Evolutionary conservation across 2,329 filamentous ascomycete genomes (phyloP).

Genomic region (Trichophyton rubrum): DNA sequence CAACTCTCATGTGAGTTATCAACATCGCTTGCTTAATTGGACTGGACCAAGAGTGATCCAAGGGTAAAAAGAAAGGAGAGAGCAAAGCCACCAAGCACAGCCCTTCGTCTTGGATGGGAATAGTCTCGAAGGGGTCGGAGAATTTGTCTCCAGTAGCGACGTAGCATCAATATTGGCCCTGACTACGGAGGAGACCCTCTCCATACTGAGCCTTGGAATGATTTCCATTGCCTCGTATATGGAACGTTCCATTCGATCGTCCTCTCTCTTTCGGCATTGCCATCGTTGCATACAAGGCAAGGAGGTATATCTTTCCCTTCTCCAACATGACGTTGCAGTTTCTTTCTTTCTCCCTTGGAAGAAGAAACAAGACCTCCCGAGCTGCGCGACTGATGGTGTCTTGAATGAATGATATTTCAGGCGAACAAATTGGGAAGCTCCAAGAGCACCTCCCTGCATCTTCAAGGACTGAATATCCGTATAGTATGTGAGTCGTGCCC

Average conservation of each 20-base stretch:
- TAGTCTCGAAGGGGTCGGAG: neutral
- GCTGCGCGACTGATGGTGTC: neutral
- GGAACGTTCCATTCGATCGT: neutral
- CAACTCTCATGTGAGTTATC: neutral
- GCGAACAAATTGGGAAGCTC: constrained; percentile 2
- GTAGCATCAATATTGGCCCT: neutral
- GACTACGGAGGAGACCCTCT: neutral
- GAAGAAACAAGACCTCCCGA: neutral
- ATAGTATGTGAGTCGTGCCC: neutral
- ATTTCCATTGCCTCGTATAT: neutral
- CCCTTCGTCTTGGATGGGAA: neutral
- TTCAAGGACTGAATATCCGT: neutral
- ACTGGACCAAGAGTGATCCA: neutral
- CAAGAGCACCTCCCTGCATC: neutral
- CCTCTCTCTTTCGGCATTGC: neutral
- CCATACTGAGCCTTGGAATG: neutral
- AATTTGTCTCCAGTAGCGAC: neutral
- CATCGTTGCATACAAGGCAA: neutral
- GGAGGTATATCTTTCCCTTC: too few species aligned
- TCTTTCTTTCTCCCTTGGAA: neutral
- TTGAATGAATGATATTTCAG: neutral
- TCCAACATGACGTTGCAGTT: neutral
- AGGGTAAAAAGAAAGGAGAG: neutral
- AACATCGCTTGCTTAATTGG: neutral
- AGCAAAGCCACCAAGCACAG: neutral